Base-by-base conservation (phyloP, 202 grass and related monocot species). In the Zoysia matrella region DNA sequence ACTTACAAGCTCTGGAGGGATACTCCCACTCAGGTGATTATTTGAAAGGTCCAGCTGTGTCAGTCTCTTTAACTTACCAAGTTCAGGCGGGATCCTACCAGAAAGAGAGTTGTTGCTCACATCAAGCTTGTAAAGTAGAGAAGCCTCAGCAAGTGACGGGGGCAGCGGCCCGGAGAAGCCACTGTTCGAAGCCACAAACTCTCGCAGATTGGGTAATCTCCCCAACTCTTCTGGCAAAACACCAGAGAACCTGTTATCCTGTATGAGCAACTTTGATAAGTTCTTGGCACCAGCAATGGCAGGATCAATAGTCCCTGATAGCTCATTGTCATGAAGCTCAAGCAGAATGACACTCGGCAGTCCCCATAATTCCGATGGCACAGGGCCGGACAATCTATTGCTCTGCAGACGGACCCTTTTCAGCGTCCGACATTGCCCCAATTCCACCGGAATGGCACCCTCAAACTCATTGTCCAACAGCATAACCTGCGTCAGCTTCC, bases 31-130 rank as follows among this genome's bases (percentile, higher is more conserved):
- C 60, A 96, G 82, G 69, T 65, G 55, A 67, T 96, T 98, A 22
- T 90, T 14, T 5, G 94, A 90, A 67, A 97, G 88, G 60, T 85
- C 52, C 62, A 97, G 9, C 18, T 65, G 67, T 40, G 58, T 6
- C 75, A 97, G 61, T 15, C 60, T 77, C 65, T 90, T 87, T 61
- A 84, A 65, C 63, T 60, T 80, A 45, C 85, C 56, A 60, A 95
- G 41, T 5, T 69, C 80, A 12, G 7, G 50, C 9, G 90, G 92
- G 11, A 98, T 80, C 66, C 86, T 82, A 14, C 95, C 92, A 4
- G 92, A 90, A 6, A 98, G 58, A 6, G 87, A 98, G 52, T 97
- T 97, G 48, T 86, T 82, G 22, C 80, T 87, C 57, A 97, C 52
- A 74, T 92, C 91, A 46, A 97, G 89, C 54, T 8, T 63, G 12